These are phyloP conservation scores for Fusarium nygamai DNA, from an alignment of 2,329 filamentous ascomycete genomes.

Conservation along the genomic window DNA sequence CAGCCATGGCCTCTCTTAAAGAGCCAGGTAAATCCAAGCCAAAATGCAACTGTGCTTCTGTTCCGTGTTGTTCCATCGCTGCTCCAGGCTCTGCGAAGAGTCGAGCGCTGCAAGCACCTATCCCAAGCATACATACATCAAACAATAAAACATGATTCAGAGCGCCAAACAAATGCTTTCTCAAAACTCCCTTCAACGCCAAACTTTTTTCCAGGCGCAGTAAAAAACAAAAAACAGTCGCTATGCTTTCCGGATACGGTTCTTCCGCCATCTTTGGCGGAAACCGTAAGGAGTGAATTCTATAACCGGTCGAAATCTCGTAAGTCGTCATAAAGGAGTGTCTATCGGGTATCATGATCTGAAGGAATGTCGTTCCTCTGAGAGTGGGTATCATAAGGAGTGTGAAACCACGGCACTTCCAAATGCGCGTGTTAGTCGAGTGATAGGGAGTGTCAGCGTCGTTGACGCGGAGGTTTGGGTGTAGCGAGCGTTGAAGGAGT, in stretches of 20 bases:
- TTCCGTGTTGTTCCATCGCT: constrained; percentile 34
- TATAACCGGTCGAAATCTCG: constrained; percentile 51
- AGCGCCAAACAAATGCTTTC: constrained; percentile 41
- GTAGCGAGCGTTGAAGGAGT: constrained; percentile 52
- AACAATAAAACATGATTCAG: constrained; percentile 26
- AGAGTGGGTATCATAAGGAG: constrained; percentile 46
- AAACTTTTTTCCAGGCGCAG: constrained; percentile 40
- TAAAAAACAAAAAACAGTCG: constrained; percentile 54
- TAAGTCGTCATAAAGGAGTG: constrained; percentile 52
- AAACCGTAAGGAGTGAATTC: constrained; percentile 58
- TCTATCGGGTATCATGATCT: constrained; percentile 48
- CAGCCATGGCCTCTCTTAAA: constrained; percentile 7
- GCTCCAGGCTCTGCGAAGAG: constrained; percentile 29
- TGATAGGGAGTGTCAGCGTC: constrained; percentile 47
- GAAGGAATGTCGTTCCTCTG: constrained; percentile 45
- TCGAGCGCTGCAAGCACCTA: constrained; percentile 24
- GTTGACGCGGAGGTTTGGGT: constrained; percentile 41
- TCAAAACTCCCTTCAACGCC: constrained; percentile 40
- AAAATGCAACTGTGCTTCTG: constrained; percentile 29
- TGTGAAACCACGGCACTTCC: constrained; percentile 47
- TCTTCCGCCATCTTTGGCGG: constrained; percentile 49
- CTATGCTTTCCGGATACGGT: constrained; percentile 63
- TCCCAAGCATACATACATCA: constrained; percentile 13
- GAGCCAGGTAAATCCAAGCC: constrained; percentile 2
- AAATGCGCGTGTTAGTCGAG: constrained; percentile 22